A percentile compares a stretch with the other conserved stretches of the same genome.
Conservation (phyloP, 139 green algal species). For the Yamagishiella unicocca region DNA sequence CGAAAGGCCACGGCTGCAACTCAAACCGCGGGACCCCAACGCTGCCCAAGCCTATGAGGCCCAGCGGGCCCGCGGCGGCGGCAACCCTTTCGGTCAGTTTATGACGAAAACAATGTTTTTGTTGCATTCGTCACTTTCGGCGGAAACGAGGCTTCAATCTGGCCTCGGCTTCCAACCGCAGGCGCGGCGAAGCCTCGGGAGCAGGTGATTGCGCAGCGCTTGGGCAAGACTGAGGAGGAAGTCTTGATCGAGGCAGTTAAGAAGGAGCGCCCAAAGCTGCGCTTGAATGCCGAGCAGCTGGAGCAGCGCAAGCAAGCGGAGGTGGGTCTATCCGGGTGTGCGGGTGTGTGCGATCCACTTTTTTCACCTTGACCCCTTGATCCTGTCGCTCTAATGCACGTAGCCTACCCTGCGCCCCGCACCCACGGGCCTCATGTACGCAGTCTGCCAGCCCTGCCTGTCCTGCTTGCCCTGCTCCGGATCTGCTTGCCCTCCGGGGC, state of each 20-base stretch:
- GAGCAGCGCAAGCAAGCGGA: constrained; percentile 68
- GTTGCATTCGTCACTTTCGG: neutral
- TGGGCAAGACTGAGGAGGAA: constrained; percentile 82
- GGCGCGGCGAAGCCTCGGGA: constrained; percentile 80
- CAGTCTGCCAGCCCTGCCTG: no score
- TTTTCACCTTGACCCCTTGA: no score
- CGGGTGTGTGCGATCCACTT: no score
- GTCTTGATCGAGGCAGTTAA: constrained; percentile 78
- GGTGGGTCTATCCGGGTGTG: constrained; percentile 27
- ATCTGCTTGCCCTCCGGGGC: no score
- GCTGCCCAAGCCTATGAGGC: constrained; percentile 54
- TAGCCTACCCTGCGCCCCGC: no score
- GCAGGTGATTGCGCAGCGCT: constrained; percentile 67
- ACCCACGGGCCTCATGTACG: no score
- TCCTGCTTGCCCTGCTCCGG: no score
- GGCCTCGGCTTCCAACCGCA: neutral
- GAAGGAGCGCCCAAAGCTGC: constrained; percentile 79
- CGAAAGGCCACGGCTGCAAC: constrained; percentile 41
- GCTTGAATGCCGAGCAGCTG: constrained; percentile 71
- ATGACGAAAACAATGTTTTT: no score
- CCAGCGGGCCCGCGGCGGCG: constrained; percentile 8
- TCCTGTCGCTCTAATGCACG: no score
- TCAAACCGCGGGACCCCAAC: constrained; percentile 68
- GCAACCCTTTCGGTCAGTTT: constrained; percentile 76
- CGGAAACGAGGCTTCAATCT: neutral